Evolutionary conservation across 495 filamentous ascomycete species (phyloP), one percentile per base, ranked within the genome.

Genomic region (Extremus antarcticus): DNA sequence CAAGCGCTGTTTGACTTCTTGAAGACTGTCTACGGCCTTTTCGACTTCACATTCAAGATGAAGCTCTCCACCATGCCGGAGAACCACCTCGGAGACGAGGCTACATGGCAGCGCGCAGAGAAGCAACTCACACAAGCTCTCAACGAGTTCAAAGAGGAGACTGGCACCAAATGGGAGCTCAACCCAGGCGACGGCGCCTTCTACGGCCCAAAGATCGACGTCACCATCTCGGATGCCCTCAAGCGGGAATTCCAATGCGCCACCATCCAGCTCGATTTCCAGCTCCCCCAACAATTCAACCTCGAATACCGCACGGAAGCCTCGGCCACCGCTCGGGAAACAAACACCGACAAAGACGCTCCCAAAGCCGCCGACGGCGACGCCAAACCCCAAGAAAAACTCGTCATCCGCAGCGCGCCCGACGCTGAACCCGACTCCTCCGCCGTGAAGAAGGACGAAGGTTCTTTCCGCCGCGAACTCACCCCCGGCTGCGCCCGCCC

Each of bases 181-280:
- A 92, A 97, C 63, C 81, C 86, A 49, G 91, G 91, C 47, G 92
- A 98, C 62, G 92, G 92, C 64, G 94, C 92, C 29, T 98, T 97
- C 73, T 97, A 97, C 64, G 94, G 92, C 0, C 92, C 92, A 1
- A 88, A 89, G 77, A 94, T 97, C 55, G 94, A 97, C 54, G 88
- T 98, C 61, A 90, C 81, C 39, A 90, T 95, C 61, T 79, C 78
- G 2, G 90, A 95, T 66, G 82, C 84, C 23, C 75, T 94, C 61
- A 75, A 76, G 70, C 76, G 86, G 62, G 86, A 88, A 29, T 85
- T 81, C 71, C 87, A 96, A 70, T 97, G 92, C 63, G 92, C 92
- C 51, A 97, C 94, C 10, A 97, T 98, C 59, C 92, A 98, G 67
- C 81, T 98, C 24, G 92, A 98, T 64, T 97, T 97, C 71, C 88